Percentiles rank a stretch among this genome's conserved stretches.
phyloP scores from a whole-genome alignment of 345 rosid species.

The Salix exigua region DNA sequence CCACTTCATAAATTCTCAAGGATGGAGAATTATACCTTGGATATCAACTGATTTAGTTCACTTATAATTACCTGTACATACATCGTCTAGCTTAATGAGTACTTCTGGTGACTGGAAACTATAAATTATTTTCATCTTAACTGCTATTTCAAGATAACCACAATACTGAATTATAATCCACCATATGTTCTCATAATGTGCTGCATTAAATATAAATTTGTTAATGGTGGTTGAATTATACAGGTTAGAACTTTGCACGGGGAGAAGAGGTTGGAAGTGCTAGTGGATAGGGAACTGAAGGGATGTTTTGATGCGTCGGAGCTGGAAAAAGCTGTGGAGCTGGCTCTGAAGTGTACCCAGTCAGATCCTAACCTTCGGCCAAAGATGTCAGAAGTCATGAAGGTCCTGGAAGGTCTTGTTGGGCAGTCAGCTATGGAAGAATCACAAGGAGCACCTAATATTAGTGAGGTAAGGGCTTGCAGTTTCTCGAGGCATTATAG shows the following conservation, averaged over 20 bases:
- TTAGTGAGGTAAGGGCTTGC: conserved; percentile 41
- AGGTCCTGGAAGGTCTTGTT: conserved; percentile 60
- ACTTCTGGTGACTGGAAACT: not conserved
- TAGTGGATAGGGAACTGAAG: conserved; percentile 71
- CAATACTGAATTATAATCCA: not conserved
- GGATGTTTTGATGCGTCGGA: conserved; percentile 64
- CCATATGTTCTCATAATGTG: not conserved
- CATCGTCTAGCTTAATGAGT: not conserved
- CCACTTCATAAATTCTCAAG: not conserved
- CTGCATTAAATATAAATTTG: not conserved
- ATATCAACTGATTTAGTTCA: not conserved
- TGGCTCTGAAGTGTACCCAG: conserved; percentile 74
- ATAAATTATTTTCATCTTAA: not conserved
- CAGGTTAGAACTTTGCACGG: conserved; percentile 77
- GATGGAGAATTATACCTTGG: not conserved
- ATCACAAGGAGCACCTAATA: conserved; percentile 31
- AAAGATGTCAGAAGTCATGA: conserved; percentile 73
- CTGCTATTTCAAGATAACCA: not conserved
- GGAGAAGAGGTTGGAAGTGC: conserved; percentile 61
- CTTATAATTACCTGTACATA: not conserved
- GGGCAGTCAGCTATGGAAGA: conserved; percentile 56
- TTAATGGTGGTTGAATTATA: conserved; percentile 7
- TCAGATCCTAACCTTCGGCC: conserved; percentile 69
- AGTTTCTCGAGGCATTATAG: conserved; percentile 57
- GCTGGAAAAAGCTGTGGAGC: conserved; percentile 63